These are phyloP conservation scores for Stagonosporopsis tanaceti DNA, from an alignment of 2,329 filamentous ascomycete genomes.

Conservation along the genomic window DNA sequence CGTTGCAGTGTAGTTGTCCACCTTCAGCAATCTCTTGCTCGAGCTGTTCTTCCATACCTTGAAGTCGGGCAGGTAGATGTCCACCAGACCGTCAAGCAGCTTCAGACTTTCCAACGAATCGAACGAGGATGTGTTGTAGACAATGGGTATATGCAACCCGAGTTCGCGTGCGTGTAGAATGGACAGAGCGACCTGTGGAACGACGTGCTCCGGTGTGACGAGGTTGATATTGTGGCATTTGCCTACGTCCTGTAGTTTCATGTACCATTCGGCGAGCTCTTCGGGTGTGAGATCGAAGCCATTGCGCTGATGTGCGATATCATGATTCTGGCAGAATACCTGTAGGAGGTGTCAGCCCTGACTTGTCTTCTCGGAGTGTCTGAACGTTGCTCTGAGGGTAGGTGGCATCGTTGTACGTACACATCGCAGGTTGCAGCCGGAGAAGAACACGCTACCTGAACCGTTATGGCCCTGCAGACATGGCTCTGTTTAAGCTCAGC, in stretches of 20 bases:
- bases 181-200: conserved; percentile 80
- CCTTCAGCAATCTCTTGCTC: conserved; percentile 77
- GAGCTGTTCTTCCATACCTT: conserved; percentile 77
- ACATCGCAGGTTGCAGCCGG: conserved; percentile 77
- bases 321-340: conserved; percentile 68
- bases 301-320: conserved; percentile 82
- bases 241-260: conserved; percentile 83
- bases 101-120: conserved; percentile 76
- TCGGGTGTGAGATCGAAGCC: conserved; percentile 82
- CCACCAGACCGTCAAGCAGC: conserved; percentile 79
- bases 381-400: no score
- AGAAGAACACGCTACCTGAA: conserved; percentile 83
- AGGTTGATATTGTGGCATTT: conserved; percentile 90
- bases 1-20: conserved; percentile 74
- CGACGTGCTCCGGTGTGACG: conserved; percentile 85
- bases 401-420: conserved; percentile 31
- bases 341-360: neutral
- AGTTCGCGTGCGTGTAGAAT: conserved; percentile 76
- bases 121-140: conserved; percentile 87
- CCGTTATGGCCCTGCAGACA: conserved; percentile 85
- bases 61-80: conserved; percentile 90
- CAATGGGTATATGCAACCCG: conserved; percentile 74
- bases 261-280: conserved; percentile 80
- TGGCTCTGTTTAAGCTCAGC: conserved; percentile 62
- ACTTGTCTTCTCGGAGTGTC: neutral